These are phyloP conservation scores for Chiua sp. DNA, from an alignment of 1,284 basidiomycete species.

Conservation along the genomic window DNA sequence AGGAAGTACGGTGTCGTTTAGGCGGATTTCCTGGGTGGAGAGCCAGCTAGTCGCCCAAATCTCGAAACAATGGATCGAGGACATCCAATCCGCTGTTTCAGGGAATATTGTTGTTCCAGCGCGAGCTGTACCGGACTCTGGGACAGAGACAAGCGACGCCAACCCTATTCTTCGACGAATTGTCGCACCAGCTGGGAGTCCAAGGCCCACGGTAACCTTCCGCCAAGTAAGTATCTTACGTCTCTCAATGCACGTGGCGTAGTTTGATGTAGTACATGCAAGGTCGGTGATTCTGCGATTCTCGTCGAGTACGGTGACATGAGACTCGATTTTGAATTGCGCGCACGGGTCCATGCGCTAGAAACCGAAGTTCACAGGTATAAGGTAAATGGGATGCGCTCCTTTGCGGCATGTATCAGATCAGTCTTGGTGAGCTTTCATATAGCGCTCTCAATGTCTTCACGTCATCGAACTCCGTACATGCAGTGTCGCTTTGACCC, in stretches of 20 bases:
- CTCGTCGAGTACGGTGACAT: slow-evolving; percentile 64
- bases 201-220: slow-evolving; percentile 43
- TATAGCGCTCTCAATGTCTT: neutral
- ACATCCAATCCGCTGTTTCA: slow-evolving; percentile 22
- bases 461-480: neutral
- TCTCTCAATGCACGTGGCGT: neutral
- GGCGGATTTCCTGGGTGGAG: slow-evolving; percentile 49
- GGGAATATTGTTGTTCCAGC: neutral
- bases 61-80: slow-evolving; percentile 38
- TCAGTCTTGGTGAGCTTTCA: slow-evolving; percentile 54
- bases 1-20: slow-evolving; percentile 56
- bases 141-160: neutral
- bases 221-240: slow-evolving; percentile 43
- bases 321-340: slow-evolving; percentile 53
- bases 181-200: slow-evolving; percentile 7
- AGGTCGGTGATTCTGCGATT: slow-evolving; percentile 62
- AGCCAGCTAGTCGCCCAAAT: slow-evolving; percentile 37
- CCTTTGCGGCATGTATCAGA: slow-evolving; percentile 61
- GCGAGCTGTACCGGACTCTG: neutral
- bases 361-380: slow-evolving; percentile 46
- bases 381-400: slow-evolving; percentile 44
- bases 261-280: slow-evolving; percentile 21
- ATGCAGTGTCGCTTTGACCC: slow-evolving; percentile 59
- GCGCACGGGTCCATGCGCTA: slow-evolving; percentile 62
- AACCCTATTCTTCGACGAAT: slow-evolving; percentile 19